Evolutionary conservation across 164 flowering plant genomes (phyloP).

Genomic region (Paratinospora sagittata): DNA sequence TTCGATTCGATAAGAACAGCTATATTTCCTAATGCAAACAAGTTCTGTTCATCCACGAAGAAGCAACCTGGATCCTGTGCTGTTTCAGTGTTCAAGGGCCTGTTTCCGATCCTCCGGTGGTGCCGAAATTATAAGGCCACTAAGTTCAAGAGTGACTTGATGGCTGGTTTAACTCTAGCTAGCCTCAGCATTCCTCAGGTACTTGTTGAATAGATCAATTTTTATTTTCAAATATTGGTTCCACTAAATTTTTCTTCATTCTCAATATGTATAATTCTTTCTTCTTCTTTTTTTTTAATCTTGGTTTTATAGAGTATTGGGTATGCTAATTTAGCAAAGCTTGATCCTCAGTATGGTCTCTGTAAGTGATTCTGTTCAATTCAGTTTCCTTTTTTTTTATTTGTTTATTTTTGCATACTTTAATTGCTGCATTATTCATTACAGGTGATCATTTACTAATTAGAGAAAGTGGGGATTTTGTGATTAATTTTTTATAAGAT

Average conservation of each 20-base stretch:
- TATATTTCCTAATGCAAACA: conserved; percentile 26
- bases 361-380: conserved; percentile 44
- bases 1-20: conserved; percentile 25
- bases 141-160: conserved; percentile 49
- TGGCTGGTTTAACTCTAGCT: conserved; percentile 80
- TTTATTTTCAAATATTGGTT: neutral
- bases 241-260: neutral
- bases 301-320: conserved; percentile 55
- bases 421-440: neutral
- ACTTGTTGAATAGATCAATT: neutral
- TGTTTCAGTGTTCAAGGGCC: conserved; percentile 26
- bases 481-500: neutral
- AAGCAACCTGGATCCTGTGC: conserved; percentile 7
- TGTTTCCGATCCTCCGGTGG: conserved; percentile 75
- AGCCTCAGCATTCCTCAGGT: conserved; percentile 90
- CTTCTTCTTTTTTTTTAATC: neutral
- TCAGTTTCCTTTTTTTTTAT: neutral
- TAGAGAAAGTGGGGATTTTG: too few relatives aligned
- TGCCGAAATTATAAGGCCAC: conserved; percentile 44
- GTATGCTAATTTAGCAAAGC: conserved; percentile 77
- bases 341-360: conserved; percentile 90
- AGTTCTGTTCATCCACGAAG: conserved; percentile 13
- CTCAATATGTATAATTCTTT: neutral
- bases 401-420: neutral
- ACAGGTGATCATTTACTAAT: neutral